phyloP scores from a whole-genome alignment of 768 basidiomycete genomes.

The Phlegmacium glaucopus region DNA sequence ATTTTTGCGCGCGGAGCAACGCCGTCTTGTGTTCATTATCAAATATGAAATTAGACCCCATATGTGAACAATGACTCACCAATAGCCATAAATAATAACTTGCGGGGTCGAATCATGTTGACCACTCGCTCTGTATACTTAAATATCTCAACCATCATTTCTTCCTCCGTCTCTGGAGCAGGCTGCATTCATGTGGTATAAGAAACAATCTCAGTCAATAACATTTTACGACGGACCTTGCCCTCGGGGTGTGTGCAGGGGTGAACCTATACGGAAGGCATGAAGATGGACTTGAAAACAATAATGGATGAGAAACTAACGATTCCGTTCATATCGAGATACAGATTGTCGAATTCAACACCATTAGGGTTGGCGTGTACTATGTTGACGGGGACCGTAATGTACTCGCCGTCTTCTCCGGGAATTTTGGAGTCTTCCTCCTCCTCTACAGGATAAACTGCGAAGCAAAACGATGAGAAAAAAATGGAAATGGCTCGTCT shows the following conservation, averaged over 20 bases:
- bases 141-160: constrained; percentile 99
- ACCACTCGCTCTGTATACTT: constrained; percentile 96
- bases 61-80: constrained; percentile 44
- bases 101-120: constrained; percentile 94
- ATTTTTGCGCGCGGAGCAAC: constrained; percentile 99
- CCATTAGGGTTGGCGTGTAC: constrained; percentile 89
- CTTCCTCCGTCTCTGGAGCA: constrained; percentile 95
- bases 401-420: constrained; percentile 61
- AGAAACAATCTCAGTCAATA: background rate
- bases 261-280: constrained; percentile 63
- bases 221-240: constrained; percentile 47
- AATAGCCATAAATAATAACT: constrained; percentile 97
- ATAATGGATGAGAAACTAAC: constrained; percentile 43
- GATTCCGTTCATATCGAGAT: constrained; percentile 99
- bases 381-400: constrained; percentile 78
- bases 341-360: constrained; percentile 92
- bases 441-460: constrained; percentile 79
- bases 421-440: constrained; percentile 74
- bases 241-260: constrained; percentile 99
- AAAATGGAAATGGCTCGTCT: background rate
- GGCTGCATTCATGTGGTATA: constrained; percentile 45
- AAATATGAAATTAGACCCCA: background rate
- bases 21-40: constrained; percentile 56
- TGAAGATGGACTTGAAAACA: constrained; percentile 2
- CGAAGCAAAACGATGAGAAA: background rate